Conservation (phyloP, 495 filamentous ascomycete genomes). For the Trichocladium uniseriatum region DNA sequence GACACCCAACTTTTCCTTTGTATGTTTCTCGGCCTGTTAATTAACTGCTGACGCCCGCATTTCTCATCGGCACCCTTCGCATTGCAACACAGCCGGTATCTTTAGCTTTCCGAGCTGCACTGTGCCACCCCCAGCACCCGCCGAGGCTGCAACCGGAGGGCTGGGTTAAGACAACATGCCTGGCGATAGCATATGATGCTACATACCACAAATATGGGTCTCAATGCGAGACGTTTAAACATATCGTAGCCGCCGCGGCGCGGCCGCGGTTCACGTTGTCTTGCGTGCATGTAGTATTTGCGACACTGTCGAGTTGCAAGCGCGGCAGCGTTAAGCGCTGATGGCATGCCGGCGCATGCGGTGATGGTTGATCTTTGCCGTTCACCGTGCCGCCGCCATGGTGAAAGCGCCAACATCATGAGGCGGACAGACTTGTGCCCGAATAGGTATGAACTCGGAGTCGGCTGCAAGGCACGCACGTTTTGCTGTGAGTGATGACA, state of each 20-base stretch:
- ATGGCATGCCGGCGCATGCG: constrained; percentile 6
- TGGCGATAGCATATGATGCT: background rate
- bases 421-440: background rate
- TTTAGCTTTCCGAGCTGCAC: constrained; percentile 3
- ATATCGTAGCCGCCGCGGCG: constrained; percentile 1
- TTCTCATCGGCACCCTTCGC: background rate
- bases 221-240: background rate
- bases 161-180: background rate
- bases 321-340: constrained; percentile 6
- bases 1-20: background rate
- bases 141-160: background rate
- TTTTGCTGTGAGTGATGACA: background rate
- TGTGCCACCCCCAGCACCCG: constrained; percentile 13
- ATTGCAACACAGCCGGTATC: background rate
- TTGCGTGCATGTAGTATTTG: too few relatives aligned
- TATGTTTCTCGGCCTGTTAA: background rate
- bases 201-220: constrained; percentile 4
- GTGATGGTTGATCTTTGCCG: background rate
- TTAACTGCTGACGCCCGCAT: background rate
- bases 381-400: background rate
- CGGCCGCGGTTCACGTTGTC: background rate
- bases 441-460: too few relatives aligned
- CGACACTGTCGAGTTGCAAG: background rate
- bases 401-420: background rate
- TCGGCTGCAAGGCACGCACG: too few relatives aligned